These are phyloP conservation scores for Neurospora intermedia DNA, from an alignment of 495 filamentous ascomycete species.

Conservation along the genomic window DNA sequence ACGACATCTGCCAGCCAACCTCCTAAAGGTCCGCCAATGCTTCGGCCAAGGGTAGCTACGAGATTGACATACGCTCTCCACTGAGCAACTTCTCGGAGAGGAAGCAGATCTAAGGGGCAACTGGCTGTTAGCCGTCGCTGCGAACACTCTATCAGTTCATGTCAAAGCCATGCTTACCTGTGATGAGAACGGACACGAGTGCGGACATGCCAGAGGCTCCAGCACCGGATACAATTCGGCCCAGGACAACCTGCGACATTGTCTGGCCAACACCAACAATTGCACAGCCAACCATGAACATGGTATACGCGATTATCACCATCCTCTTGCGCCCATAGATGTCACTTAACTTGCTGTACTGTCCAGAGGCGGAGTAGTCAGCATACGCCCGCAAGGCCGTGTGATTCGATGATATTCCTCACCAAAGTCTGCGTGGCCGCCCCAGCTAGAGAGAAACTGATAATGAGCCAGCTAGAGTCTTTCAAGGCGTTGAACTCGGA, in stretches of 20 bases:
- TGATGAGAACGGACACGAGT: slow-evolving; percentile 50
- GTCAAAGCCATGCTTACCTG: slow-evolving; percentile 27
- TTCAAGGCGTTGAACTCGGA: slow-evolving; percentile 54
- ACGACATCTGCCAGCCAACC: slow-evolving; percentile 54
- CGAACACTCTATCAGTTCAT: too few relatives aligned
- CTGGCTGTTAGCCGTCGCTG: slow-evolving; percentile 4
- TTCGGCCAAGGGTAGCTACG: slow-evolving; percentile 51
- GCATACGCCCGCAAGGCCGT: neutral
- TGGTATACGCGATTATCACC: slow-evolving; percentile 28
- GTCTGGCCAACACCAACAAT: slow-evolving; percentile 37
- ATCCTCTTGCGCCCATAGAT: slow-evolving; percentile 38
- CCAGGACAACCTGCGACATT: slow-evolving; percentile 45
- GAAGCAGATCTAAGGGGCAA: slow-evolving; percentile 40
- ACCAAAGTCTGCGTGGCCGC: slow-evolving; percentile 50
- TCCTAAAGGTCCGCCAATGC: slow-evolving; percentile 52
- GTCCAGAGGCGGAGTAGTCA: slow-evolving; percentile 13
- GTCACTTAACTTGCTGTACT: slow-evolving; percentile 40
- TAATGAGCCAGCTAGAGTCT: slow-evolving; percentile 57
- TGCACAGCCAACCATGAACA: slow-evolving; percentile 33
- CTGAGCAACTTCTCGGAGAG: slow-evolving; percentile 52
- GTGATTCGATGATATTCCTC: slow-evolving; percentile 1
- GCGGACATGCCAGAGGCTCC: slow-evolving; percentile 48
- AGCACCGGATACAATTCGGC: slow-evolving; percentile 47
- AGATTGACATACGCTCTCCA: slow-evolving; percentile 61
- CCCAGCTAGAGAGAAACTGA: slow-evolving; percentile 48